Percentiles rank a stretch among this genome's conserved stretches.
Conservation (phyloP, 345 rosid genomes). For the Moricandia moricandioides region DNA sequence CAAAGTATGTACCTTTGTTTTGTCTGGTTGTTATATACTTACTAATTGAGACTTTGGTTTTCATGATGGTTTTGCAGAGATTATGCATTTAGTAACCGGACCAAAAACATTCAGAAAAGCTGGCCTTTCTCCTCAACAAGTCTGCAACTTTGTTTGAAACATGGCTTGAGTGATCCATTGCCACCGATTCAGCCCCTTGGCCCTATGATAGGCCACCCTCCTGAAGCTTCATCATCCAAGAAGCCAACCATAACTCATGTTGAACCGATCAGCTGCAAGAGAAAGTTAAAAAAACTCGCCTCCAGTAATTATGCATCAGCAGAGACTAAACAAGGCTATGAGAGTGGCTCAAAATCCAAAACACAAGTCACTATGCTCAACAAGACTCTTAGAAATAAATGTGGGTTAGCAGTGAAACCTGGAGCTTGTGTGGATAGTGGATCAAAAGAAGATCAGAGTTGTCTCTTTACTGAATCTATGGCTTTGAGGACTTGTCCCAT, state of each 20-base stretch:
- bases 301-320: not conserved
- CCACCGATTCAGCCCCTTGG: conserved; percentile 77
- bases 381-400: conserved; percentile 55
- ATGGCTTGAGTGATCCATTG: conserved; percentile 79
- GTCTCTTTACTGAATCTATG: conserved; percentile 39
- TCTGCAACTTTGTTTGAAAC: conserved; percentile 76
- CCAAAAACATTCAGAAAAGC: conserved; percentile 74
- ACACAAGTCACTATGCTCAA: conserved; percentile 44
- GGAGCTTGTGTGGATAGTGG: conserved; percentile 49
- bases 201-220: conserved; percentile 43
- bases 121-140: conserved; percentile 87
- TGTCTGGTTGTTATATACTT: conserved; percentile 8
- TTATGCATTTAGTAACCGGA: conserved; percentile 69
- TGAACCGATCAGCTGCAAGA: conserved; percentile 2
- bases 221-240: conserved; percentile 29
- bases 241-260: conserved; percentile 1
- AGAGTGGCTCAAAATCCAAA: conserved; percentile 53
- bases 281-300: conserved; percentile 14
- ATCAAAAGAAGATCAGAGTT: conserved; percentile 57
- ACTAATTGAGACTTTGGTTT: not conserved
- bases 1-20: conserved; percentile 18
- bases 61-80: conserved; percentile 57
- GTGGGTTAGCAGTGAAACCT: conserved; percentile 64
- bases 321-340: conserved; percentile 28
- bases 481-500: conserved; percentile 84